Percentiles rank a stretch among this genome's conserved stretches.
These are phyloP conservation scores for Penicillium sp. DNA, from an alignment of 2,329 filamentous ascomycete genomes.

Conservation along the genomic window DNA sequence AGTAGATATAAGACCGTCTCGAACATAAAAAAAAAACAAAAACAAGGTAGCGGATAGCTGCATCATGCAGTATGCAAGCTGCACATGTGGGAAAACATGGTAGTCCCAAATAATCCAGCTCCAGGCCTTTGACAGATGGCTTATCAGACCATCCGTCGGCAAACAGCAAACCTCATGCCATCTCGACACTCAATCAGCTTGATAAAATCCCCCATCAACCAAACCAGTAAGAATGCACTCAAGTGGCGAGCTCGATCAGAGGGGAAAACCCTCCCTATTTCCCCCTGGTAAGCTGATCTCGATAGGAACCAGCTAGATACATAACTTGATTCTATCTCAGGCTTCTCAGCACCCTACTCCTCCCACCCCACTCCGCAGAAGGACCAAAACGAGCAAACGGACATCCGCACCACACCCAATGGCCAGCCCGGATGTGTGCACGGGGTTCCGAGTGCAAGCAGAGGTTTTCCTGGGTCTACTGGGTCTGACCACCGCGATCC, in stretches of 20 bases:
- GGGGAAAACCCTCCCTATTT: neutral
- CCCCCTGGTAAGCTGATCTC: neutral
- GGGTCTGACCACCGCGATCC: neutral
- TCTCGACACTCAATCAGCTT: neutral
- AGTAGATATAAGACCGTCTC: neutral
- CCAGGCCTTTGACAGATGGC: neutral
- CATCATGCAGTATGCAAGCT: conserved; percentile 13
- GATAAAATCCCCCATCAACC: neutral
- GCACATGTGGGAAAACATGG: neutral
- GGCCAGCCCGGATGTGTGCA: conserved; percentile 20
- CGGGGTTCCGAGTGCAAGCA: conserved; percentile 15
- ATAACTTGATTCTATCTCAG: neutral
- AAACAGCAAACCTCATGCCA: neutral
- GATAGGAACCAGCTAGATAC: neutral
- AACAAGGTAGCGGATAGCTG: conserved; percentile 23
- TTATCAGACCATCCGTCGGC: neutral
- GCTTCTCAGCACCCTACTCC: neutral
- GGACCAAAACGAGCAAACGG: neutral
- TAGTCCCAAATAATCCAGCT: neutral
- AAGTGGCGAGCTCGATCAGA: neutral
- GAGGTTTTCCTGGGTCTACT: neutral
- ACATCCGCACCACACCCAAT: conserved; percentile 21
- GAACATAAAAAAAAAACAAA: neutral
- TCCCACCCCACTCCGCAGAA: neutral
- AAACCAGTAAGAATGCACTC: neutral